These are phyloP conservation scores for Fusarium falciforme DNA, from an alignment of 2,329 filamentous ascomycete species.

Conservation along the genomic window DNA sequence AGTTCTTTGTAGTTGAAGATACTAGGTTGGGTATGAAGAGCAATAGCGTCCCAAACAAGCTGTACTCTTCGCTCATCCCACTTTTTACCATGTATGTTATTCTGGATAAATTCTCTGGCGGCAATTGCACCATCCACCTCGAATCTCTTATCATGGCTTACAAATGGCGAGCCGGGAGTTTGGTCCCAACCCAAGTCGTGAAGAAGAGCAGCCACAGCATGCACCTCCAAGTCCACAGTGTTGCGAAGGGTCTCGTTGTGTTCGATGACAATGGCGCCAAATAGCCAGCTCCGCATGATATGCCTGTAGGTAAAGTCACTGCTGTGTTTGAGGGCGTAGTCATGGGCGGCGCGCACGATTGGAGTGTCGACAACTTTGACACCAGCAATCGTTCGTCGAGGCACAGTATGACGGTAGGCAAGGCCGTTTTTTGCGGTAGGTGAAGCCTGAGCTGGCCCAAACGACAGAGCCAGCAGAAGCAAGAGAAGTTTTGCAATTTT, in stretches of 20 bases:
- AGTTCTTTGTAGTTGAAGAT: slow-evolving; percentile 20
- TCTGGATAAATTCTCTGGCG: slow-evolving; percentile 3
- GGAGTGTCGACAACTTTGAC: slow-evolving; percentile 10
- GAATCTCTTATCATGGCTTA: slow-evolving; percentile 11
- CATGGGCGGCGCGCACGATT: slow-evolving; percentile 7
- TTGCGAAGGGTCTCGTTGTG: slow-evolving; percentile 7
- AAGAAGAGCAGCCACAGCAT: slow-evolving; percentile 16
- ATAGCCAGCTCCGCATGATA: slow-evolving; percentile 22
- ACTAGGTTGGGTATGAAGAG: slow-evolving; percentile 12
- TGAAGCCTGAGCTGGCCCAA: not conserved
- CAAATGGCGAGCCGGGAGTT: slow-evolving; percentile 1
- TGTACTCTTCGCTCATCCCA: slow-evolving; percentile 8
- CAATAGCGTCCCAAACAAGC: slow-evolving; percentile 19
- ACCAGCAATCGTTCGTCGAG: not conserved
- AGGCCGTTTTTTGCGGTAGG: not conserved
- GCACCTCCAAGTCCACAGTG: slow-evolving; percentile 3
- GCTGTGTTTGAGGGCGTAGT: slow-evolving; percentile 2
- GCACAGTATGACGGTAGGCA: not conserved
- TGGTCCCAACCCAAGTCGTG: slow-evolving; percentile 27
- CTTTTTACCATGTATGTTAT: not conserved
- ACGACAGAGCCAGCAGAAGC: not conserved
- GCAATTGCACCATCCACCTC: slow-evolving; percentile 22
- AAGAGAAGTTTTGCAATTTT: not conserved
- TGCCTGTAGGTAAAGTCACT: slow-evolving; percentile 23
- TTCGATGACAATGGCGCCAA: slow-evolving; percentile 1